Base-by-base conservation (phyloP, 2,329 filamentous ascomycete species). In the Pseudovirgaria hyperparasitica region DNA sequence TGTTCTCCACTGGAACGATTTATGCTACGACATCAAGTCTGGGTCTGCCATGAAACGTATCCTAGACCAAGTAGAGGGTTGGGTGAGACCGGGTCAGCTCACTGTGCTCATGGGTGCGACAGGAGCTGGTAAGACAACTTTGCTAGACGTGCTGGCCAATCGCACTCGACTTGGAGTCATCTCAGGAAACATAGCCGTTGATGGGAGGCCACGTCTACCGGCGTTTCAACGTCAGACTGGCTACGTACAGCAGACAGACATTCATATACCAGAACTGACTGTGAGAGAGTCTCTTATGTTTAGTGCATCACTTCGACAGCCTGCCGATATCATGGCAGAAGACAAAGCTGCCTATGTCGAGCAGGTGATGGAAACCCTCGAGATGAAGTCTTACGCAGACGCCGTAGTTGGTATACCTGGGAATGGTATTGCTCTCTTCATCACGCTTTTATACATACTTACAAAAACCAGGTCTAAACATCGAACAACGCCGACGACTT, bases 191-290 rank as follows among this genome's bases (percentile, higher is more conserved):
- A 85, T 90, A 73, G 57, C 81, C 6, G 73, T 82, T 12, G 75
- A 82, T 37, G 77, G 77, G 0, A 62, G 60, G 13, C 71, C 68
- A 14, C 70, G 78, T 23, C 81, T 87, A 38, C 65, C 66, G 24
- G 82, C 77, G 0, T 92, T 92, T 64, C 82, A 90, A 52, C 76
- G 82, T 33, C 85, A 85, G 57, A 87, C 82, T 0, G 84, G 84
- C 24, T 92, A 90, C 40, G 82, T 85, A 17, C 81, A 92, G 47
- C 84, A 92, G 48, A 81, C 90, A 48, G 84, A 92, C 65, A 63
- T 92, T 9, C 84, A 92, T 48, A 62, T 87, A 16, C 63, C 74
- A 27, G 87, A 82, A 0, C 71, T 73, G 0, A 92, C 84, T 1
- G 82, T 92, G 16, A 74, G 84, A 34, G 82, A 92, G 54, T 82